Conservation (phyloP, 805 yeast species). For the Metschnikowia similis region DNA sequence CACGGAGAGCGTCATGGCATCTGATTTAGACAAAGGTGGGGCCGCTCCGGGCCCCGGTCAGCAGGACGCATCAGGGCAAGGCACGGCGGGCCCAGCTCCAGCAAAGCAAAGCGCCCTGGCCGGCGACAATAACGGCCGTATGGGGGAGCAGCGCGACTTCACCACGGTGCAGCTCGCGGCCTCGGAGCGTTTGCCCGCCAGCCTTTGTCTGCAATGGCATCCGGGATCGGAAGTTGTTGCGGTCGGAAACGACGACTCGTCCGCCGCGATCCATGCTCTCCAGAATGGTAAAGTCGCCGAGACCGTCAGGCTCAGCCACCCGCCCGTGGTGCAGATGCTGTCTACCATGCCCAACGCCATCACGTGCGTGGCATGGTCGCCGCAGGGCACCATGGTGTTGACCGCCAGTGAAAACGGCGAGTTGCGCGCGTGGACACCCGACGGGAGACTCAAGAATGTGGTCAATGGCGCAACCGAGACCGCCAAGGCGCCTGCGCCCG, state of each 20-base stretch:
- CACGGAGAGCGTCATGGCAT: no score
- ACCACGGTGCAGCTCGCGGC: constrained; percentile 38
- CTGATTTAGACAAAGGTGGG: no score
- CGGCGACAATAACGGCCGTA: no score
- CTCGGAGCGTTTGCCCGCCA: constrained; percentile 34
- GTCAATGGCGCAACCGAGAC: constrained; percentile 22
- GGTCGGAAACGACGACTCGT: constrained; percentile 48
- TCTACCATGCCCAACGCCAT: constrained; percentile 21
- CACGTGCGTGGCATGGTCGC: constrained; percentile 55
- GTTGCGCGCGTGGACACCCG: constrained; percentile 70
- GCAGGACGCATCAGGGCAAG: no score
- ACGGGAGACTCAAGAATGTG: constrained; percentile 58
- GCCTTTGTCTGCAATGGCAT: constrained; percentile 53
- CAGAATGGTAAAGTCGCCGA: constrained; percentile 24
- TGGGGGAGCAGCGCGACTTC: constrained; percentile 1
- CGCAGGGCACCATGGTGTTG: constrained; percentile 55
- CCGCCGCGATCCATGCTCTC: constrained; percentile 43
- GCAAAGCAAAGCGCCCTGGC: neutral
- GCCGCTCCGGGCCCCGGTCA: no score
- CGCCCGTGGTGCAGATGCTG: constrained; percentile 23
- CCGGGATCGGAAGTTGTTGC: constrained; percentile 50
- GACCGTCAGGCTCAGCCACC: constrained; percentile 31
- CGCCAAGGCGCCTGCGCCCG: constrained; percentile 28
- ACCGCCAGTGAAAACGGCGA: constrained; percentile 72
- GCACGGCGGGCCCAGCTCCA: neutral